These are phyloP conservation scores for Perilla frutescens DNA, from an alignment of 257 asterid genomes.

Conservation along the genomic window DNA sequence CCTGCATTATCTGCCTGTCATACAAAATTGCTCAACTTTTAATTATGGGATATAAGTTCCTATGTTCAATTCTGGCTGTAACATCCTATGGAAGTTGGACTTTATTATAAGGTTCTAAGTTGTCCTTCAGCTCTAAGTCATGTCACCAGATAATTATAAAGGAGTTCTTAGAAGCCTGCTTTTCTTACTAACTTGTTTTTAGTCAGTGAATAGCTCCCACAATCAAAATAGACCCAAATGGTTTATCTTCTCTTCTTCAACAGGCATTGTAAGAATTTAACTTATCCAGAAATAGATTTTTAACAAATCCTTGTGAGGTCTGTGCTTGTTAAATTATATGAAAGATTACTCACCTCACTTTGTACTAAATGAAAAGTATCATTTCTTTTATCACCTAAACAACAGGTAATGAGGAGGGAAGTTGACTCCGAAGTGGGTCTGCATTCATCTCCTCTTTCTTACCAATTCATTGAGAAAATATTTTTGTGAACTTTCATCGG, in stretches of 20 bases:
- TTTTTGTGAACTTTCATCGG: not conserved
- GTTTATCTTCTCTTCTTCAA: not conserved
- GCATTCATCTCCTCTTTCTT: not conserved
- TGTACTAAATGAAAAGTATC: not conserved
- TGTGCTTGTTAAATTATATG: not conserved
- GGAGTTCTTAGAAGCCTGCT: slow-evolving; percentile 4
- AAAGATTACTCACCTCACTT: not conserved
- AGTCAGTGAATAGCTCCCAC: not conserved
- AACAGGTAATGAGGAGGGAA: not conserved
- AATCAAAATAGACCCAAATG: not conserved
- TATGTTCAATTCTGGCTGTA: not conserved
- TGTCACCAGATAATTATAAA: not conserved
- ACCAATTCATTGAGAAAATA: not conserved
- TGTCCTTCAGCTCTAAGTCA: not conserved
- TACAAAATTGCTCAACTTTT: not conserved
- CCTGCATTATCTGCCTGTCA: not conserved
- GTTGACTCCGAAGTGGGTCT: not conserved
- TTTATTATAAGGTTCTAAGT: not conserved
- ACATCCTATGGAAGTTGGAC: not conserved
- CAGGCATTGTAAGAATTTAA: not conserved
- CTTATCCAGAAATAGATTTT: not conserved
- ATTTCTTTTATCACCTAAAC: not conserved
- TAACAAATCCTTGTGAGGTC: not conserved
- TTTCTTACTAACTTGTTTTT: not conserved
- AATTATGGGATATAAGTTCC: not conserved